phyloP scores from a whole-genome alignment of 2,329 filamentous ascomycete genomes.

The Colletotrichum sp. region DNA sequence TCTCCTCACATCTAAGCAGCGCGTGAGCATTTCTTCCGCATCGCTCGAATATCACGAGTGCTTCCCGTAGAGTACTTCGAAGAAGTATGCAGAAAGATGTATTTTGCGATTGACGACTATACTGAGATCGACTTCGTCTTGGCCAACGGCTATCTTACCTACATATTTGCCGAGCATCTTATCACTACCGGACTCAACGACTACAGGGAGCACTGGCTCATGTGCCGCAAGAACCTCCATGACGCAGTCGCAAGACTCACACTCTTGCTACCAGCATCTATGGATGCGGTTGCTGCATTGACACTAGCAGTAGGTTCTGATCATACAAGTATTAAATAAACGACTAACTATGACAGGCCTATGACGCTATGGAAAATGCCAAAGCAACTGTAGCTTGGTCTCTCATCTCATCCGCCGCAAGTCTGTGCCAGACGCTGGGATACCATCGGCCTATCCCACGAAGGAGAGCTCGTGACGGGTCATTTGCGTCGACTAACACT shows the following conservation, averaged over 20 bases:
- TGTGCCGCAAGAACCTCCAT: constrained; percentile 31
- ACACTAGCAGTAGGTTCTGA: not conserved
- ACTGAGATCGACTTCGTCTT: constrained; percentile 36
- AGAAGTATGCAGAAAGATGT: constrained; percentile 36
- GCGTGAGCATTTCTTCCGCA: constrained; percentile 25
- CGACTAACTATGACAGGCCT: constrained; percentile 36
- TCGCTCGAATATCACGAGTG: constrained; percentile 35
- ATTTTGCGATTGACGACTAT: constrained; percentile 38
- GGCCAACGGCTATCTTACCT: constrained; percentile 38
- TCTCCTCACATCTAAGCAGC: not conserved
- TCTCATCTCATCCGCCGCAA: constrained; percentile 38
- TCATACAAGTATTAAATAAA: not conserved
- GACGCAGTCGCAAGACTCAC: constrained; percentile 11
- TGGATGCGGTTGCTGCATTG: constrained; percentile 34
- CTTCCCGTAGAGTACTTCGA: constrained; percentile 34
- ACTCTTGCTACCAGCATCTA: constrained; percentile 33
- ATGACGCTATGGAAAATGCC: constrained; percentile 36
- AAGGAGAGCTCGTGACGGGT: not conserved
- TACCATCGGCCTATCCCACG: constrained; percentile 28
- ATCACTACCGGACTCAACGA: constrained; percentile 24
- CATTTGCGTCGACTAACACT: not conserved
- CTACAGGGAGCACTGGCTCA: constrained; percentile 27
- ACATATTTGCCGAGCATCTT: constrained; percentile 37
- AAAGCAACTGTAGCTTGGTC: constrained; percentile 36
- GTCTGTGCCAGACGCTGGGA: constrained; percentile 35